Evolutionary conservation across 1,284 basidiomycete species (phyloP).

Genomic region (Kwoniella shivajii): DNA sequence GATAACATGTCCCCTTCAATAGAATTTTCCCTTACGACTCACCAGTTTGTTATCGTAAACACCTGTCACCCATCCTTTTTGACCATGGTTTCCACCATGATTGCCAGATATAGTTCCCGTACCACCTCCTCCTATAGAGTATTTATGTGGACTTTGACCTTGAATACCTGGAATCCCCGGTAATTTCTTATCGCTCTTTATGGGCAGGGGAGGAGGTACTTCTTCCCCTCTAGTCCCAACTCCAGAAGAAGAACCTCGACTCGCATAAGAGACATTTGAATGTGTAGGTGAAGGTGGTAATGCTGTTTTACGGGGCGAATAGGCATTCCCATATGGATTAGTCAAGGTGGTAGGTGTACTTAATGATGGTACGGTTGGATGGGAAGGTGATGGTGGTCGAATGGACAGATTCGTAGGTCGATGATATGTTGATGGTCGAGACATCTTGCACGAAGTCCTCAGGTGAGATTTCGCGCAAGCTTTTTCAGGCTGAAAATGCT

Average conservation of each 20-base stretch:
- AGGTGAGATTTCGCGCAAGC: no score
- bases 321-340: neutral
- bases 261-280: conserved; percentile 21
- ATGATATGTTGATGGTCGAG: conserved; percentile 5
- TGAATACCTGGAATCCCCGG: conserved; percentile 24
- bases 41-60: conserved; percentile 51
- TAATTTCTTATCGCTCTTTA: conserved; percentile 29
- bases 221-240: conserved; percentile 10
- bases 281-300: conserved; percentile 37
- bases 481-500: no score
- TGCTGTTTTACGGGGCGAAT: conserved; percentile 29
- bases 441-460: no score
- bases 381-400: conserved; percentile 24
- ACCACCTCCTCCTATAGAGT: no score
- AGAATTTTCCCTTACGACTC: conserved; percentile 10
- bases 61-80: conserved; percentile 30
- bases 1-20: neutral
- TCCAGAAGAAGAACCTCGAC: conserved; percentile 15
- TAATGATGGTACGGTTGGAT: neutral
- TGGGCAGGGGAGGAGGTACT: conserved; percentile 26
- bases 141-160: conserved; percentile 26
- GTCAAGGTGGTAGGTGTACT: conserved; percentile 14
- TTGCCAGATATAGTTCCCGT: no score
- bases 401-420: conserved; percentile 22
- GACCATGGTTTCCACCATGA: no score